Evolutionary conservation across 345 rosid species (phyloP).

Genomic region (Raphanus sativus): DNA sequence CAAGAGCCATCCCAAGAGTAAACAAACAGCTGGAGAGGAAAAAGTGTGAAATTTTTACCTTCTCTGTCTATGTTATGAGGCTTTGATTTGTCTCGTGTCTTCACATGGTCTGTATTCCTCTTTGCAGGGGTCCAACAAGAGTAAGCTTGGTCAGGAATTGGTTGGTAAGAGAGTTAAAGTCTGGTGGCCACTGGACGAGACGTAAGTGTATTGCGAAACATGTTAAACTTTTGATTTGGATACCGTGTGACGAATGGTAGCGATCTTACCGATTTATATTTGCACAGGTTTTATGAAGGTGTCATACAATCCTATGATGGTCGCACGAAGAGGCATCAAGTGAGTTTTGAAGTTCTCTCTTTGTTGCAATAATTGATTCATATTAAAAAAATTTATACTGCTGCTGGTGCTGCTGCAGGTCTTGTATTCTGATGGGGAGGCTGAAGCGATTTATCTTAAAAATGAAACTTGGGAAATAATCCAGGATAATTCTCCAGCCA

Average conservation of each 20-base stretch:
- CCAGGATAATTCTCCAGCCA: conserved; percentile 26
- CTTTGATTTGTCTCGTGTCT: conserved; percentile 16
- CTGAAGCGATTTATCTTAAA: conserved; percentile 52
- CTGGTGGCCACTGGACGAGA: conserved; percentile 70
- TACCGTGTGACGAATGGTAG: neutral
- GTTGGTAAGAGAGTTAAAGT: conserved; percentile 54
- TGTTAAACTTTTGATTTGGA: conserved; percentile 3
- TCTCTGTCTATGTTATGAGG: conserved; percentile 1
- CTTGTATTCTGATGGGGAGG: conserved; percentile 63
- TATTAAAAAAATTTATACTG: neutral
- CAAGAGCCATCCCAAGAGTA: conserved; percentile 45
- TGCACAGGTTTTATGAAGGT: conserved; percentile 71
- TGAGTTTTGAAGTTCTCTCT: conserved; percentile 41
- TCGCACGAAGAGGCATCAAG: conserved; percentile 28
- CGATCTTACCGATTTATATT: conserved; percentile 10
- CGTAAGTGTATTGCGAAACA: conserved; percentile 40
- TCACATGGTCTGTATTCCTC: conserved; percentile 13
- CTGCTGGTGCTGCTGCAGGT: conserved; percentile 45
- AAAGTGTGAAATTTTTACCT: conserved; percentile 37
- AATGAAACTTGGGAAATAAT: conserved; percentile 50
- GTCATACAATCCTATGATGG: conserved; percentile 32
- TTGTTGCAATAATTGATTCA: conserved; percentile 8
- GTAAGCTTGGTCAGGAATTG: conserved; percentile 42
- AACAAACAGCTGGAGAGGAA: conserved; percentile 41
- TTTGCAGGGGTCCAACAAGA: conserved; percentile 43